Evolutionary conservation across 2,329 filamentous ascomycete genomes (phyloP), one percentile per base, ranked within the genome.

Genomic region (Paramyrothecium sp.): DNA sequence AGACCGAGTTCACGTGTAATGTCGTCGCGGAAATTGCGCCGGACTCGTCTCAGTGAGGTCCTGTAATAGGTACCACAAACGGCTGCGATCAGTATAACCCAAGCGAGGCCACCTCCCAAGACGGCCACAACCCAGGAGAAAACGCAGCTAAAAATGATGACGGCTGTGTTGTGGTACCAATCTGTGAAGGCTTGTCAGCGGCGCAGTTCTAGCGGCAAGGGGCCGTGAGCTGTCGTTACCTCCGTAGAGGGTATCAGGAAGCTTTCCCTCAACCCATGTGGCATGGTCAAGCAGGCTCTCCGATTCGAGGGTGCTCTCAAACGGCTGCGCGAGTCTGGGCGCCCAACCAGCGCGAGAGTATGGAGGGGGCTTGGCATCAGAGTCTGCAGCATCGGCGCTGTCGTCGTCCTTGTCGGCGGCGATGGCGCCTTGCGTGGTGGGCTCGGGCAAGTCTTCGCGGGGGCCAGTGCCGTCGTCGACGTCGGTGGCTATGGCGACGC

Each of bases 81-180:
- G 22, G 92, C 90, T 91, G 98, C 97, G 71, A 99, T 82, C 63
- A 98, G 85, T 67, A 97, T 89, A 60, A 99, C 82, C 94, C 94
- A 99, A 58, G 86, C 93, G 16, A 99, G 81, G 21, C 95, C 95
- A 59, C 95, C 95, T 48, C 96, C 95, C 11, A 99, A 80, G 20
- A 94, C 81, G 30, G 93, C 94, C 41, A 97, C 82, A 3, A 97
- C 81, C 93, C 94, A 99, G 21, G 94, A 97, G 30, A 86, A 80
- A 54, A 99, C 79, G 70, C 92, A 97, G 54, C 94, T 92, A 70
- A 99, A 97, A 63, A 94, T 82, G 69, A 99, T 97, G 60, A 99
- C 79, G n/a, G 81, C 95, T 3, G 93, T 88, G 73, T 99, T 99
- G 74, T 99, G 93, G 73, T 98, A 99, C 95, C 95, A 99, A 72